Evolutionary conservation across 2,329 filamentous ascomycete species (phyloP).

Genomic region (Neoascochyta sp.): DNA sequence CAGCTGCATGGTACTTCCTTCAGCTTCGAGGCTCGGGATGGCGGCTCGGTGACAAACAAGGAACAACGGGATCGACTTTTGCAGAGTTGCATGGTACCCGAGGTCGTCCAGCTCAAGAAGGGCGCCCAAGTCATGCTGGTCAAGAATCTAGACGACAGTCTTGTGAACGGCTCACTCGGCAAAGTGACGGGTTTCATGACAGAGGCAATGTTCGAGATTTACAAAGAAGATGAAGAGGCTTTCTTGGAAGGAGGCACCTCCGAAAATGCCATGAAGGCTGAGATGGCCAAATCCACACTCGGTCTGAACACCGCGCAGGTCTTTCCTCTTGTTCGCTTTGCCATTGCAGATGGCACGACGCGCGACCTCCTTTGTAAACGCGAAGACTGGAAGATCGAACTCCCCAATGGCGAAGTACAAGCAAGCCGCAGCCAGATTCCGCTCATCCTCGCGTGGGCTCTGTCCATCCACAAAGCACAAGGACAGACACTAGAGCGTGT

Average conservation of each 20-base stretch:
- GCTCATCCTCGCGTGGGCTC: constrained; percentile 90
- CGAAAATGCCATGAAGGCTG: constrained; percentile 37
- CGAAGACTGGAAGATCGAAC: constrained; percentile 93
- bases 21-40: constrained; percentile 70
- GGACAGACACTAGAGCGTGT: constrained; percentile 91
- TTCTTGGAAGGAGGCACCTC: constrained; percentile 51
- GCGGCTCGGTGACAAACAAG: constrained; percentile 64
- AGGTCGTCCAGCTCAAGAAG: constrained; percentile 74
- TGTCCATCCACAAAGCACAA: constrained; percentile 97
- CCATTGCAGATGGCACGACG: constrained; percentile 70
- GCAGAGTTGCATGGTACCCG: constrained; percentile 89
- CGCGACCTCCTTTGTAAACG: constrained; percentile 76
- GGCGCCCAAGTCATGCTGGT: constrained; percentile 99
- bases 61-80: constrained; percentile 72
- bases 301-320: constrained; percentile 52
- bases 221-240: constrained; percentile 55
- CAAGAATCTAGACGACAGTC: constrained; percentile 91
- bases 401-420: constrained; percentile 92
- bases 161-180: constrained; percentile 92
- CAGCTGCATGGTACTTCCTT: constrained; percentile 65
- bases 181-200: constrained; percentile 80
- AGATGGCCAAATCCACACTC: constrained; percentile 47
- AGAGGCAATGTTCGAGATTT: constrained; percentile 58
- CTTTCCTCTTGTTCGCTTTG: constrained; percentile 83
- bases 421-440: constrained; percentile 74